Evolutionary conservation across 2,329 filamentous ascomycete genomes (phyloP).

Genomic region (Pseudocercospora vitis): DNA sequence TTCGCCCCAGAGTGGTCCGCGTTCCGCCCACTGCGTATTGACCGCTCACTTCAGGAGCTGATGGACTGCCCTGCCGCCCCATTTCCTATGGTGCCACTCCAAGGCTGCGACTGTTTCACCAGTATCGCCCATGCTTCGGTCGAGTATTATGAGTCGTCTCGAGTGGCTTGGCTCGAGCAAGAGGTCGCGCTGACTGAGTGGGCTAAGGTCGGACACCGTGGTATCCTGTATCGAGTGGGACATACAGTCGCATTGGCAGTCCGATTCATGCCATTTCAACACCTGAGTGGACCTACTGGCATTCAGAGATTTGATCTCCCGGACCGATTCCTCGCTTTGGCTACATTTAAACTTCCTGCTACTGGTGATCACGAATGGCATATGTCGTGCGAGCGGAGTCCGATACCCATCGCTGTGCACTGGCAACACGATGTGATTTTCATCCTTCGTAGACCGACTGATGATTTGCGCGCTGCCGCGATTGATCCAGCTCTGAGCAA

Average conservation of each 20-base stretch:
- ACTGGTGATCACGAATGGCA: background rate
- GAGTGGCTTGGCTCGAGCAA: conserved; percentile 18
- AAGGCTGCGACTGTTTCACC: conserved; percentile 14
- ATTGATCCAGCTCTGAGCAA: conserved; percentile 3
- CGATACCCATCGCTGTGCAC: background rate
- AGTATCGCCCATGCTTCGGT: conserved; percentile 14
- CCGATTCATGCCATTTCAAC: conserved; percentile 13
- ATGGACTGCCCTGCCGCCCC: conserved; percentile 9
- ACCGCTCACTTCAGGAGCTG: conserved; percentile 11
- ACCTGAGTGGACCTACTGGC: conserved; percentile 35
- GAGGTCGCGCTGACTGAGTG: conserved; percentile 19
- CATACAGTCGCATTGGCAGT: conserved; percentile 20
- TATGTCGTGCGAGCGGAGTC: background rate
- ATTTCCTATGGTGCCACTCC: conserved; percentile 20
- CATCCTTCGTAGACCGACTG: conserved; percentile 5
- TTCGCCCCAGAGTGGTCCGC: conserved; percentile 16
- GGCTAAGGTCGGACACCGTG: conserved; percentile 19
- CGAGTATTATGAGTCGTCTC: conserved; percentile 22
- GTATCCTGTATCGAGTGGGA: conserved; percentile 18
- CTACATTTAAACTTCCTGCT: no score
- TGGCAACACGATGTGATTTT: conserved; percentile 19
- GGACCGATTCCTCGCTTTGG: conserved; percentile 16
- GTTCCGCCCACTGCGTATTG: conserved; percentile 10
- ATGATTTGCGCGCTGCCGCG: conserved; percentile 5
- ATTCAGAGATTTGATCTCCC: conserved; percentile 48